These are phyloP conservation scores for Boletus edulis DNA, from an alignment of 768 basidiomycete species.

Conservation along the genomic window DNA sequence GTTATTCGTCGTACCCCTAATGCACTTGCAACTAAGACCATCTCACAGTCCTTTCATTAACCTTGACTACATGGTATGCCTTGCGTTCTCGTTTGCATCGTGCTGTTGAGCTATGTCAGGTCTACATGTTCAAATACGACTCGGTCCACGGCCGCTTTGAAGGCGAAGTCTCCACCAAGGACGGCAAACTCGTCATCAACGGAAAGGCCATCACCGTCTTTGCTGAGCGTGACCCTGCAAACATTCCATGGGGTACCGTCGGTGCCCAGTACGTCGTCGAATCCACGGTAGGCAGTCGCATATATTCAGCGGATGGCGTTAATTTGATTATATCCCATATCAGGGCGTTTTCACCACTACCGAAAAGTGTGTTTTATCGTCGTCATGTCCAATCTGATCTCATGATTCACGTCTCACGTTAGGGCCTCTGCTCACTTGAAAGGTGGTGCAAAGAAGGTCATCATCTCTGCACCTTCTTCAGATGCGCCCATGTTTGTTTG, in stretches of 20 bases:
- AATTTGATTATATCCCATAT: conserved; percentile 1
- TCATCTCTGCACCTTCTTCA: conserved; percentile 98
- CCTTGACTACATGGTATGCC: conserved; percentile 88
- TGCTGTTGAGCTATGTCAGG: conserved; percentile 40
- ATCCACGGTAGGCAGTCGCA: conserved; percentile 66
- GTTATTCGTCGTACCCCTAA: conserved; percentile 27
- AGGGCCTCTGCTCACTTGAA: conserved; percentile 92
- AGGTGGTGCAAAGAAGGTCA: conserved; percentile 99
- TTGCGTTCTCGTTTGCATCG: background rate
- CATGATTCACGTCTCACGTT: background rate
- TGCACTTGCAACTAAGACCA: conserved; percentile 2
- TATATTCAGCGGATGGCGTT: background rate
- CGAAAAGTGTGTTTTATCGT: conserved; percentile 60
- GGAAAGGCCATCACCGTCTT: conserved; percentile 75
- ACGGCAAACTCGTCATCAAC: conserved; percentile 87
- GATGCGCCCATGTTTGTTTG: conserved; percentile 94
- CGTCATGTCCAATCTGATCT: background rate
- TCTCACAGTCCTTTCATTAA: conserved; percentile 88
- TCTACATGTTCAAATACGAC: conserved; percentile 99
- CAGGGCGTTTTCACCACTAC: conserved; percentile 96
- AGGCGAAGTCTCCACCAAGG: conserved; percentile 76
- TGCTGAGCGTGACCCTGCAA: conserved; percentile 82
- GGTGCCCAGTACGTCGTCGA: conserved; percentile 95
- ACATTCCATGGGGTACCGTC: conserved; percentile 77
- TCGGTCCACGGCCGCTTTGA: conserved; percentile 92